phyloP scores from a whole-genome alignment of 1,284 basidiomycete genomes.

The Fistulina hepatica region DNA sequence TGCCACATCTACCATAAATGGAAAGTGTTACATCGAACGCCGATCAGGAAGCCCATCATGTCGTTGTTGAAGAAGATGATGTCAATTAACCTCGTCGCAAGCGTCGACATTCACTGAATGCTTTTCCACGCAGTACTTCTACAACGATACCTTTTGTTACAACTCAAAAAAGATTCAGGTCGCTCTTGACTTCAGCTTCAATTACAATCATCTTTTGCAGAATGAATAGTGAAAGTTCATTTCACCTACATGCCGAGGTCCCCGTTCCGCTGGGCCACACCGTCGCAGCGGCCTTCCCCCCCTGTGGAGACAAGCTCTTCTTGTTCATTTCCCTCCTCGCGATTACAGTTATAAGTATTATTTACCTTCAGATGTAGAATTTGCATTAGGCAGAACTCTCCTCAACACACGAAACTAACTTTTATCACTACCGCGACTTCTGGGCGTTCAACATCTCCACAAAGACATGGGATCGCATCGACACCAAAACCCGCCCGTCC shows the following conservation, averaged over 20 bases:
- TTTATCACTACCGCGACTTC: constrained; percentile 87
- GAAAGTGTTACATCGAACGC: no score
- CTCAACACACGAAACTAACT: constrained; percentile 75
- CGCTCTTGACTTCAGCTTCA: not conserved
- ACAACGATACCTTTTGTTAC: constrained; percentile 75
- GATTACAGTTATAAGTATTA: not conserved
- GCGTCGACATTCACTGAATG: no score
- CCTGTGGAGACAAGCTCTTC: constrained; percentile 75
- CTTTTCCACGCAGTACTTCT: constrained; percentile 51
- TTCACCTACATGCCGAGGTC: constrained; percentile 74
- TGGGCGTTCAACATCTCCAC: constrained; percentile 70
- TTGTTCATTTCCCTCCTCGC: constrained; percentile 51
- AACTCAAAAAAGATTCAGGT: constrained; percentile 58
- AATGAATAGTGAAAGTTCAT: constrained; percentile 84
- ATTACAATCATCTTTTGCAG: constrained; percentile 21
- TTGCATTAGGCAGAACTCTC: constrained; percentile 68
- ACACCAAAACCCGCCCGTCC: constrained; percentile 71
- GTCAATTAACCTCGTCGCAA: no score
- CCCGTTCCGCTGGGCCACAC: constrained; percentile 80
- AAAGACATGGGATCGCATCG: constrained; percentile 83
- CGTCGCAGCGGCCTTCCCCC: constrained; percentile 59
- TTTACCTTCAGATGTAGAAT: not conserved
- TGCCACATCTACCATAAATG: no score
- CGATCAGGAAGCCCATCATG: no score
- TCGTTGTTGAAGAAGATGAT: no score